phyloP scores from a whole-genome alignment of 495 filamentous ascomycete genomes.

The Aspergillus coremiiformis region DNA sequence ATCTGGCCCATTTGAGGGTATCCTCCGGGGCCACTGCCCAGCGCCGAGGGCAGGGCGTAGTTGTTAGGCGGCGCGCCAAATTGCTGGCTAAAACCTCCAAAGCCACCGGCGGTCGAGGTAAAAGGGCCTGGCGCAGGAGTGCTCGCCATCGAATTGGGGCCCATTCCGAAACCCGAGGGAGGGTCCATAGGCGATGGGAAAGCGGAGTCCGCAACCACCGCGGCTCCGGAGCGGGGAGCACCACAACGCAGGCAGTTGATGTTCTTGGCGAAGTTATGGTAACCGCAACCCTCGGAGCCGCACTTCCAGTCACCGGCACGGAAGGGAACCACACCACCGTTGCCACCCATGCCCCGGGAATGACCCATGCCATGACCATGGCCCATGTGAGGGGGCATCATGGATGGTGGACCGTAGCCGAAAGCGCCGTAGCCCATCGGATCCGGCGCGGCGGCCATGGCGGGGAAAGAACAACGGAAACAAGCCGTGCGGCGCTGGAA shows the following conservation, averaged over 20 bases:
- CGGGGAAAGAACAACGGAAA: conserved; percentile 97
- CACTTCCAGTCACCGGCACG: conserved; percentile 98
- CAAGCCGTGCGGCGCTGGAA: conserved; percentile 97
- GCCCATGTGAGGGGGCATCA: conserved; percentile 79
- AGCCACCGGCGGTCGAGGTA: conserved; percentile 61
- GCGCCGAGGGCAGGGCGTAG: conserved; percentile 83
- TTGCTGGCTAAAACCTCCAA: conserved; percentile 73
- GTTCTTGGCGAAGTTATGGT: conserved; percentile 99
- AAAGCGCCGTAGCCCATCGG: conserved; percentile 66
- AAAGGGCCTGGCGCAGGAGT: conserved; percentile 81
- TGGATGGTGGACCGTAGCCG: conserved; percentile 66
- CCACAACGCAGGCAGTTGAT: conserved; percentile 95
- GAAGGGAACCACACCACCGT: conserved; percentile 89
- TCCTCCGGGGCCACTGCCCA: conserved; percentile 69
- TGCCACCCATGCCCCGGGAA: conserved; percentile 62
- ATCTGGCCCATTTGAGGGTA: conserved; percentile 76
- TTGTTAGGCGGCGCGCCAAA: conserved; percentile 84
- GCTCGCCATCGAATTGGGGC: conserved; percentile 72
- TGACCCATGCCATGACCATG: conserved; percentile 70
- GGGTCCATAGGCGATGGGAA: conserved; percentile 88
- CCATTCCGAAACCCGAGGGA: conserved; percentile 68
- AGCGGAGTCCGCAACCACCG: conserved; percentile 86
- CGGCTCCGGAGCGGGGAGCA: conserved; percentile 85
- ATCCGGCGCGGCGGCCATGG: conserved; percentile 70
- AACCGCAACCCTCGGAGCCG: conserved; percentile 93